Conservation (phyloP, 2,329 filamentous ascomycete species). For the Talaromyces sp. region DNA sequence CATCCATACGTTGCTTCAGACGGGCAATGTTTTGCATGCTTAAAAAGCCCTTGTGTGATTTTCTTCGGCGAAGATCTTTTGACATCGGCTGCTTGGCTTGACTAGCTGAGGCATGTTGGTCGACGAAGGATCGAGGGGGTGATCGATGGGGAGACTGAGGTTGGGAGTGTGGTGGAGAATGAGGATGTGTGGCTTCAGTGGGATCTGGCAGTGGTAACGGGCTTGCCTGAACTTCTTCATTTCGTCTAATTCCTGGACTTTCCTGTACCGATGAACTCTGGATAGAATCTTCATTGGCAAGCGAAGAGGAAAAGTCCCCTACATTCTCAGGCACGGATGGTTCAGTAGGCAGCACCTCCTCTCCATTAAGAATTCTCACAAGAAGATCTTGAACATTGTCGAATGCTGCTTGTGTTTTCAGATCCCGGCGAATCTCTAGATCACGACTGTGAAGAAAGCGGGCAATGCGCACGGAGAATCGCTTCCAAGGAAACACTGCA, state of each 20-base stretch:
- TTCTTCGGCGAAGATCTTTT: background rate
- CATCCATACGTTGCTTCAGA: background rate
- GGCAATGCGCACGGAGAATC: constrained; percentile 49
- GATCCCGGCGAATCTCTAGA: constrained; percentile 48
- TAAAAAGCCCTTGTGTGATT: background rate
- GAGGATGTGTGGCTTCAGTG: no score
- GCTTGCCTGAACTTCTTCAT: no score
- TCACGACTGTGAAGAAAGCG: constrained; percentile 52
- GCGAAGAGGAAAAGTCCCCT: no score
- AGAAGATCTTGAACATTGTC: constrained; percentile 24
- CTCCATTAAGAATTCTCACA: background rate
- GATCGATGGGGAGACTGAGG: no score
- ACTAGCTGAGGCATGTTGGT: background rate
- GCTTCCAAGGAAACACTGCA: constrained; percentile 53
- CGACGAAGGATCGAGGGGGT: no score
- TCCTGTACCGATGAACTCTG: no score
- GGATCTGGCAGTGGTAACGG: no score
- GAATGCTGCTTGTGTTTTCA: constrained; percentile 49
- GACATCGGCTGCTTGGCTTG: background rate
- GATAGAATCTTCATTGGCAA: no score
- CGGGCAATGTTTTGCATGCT: background rate
- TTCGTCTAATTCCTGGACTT: no score
- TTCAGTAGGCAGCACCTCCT: background rate
- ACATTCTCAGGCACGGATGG: no score
- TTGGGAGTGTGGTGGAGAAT: no score